Evolutionary conservation across 371 early-diverging fungal species (phyloP).

Genomic region (Parasitella parasitica): DNA sequence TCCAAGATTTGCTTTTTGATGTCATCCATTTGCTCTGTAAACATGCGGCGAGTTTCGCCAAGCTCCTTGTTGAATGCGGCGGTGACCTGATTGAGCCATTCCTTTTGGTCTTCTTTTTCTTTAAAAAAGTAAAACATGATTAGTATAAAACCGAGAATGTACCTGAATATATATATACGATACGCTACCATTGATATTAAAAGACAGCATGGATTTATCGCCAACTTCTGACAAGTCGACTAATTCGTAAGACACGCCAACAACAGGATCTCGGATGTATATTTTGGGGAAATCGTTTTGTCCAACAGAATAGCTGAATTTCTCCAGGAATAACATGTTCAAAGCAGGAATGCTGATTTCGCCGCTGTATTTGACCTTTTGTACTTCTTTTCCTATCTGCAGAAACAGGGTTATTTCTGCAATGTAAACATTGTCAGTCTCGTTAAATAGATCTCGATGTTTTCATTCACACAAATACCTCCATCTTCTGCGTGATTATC

Average conservation of each 20-base stretch:
- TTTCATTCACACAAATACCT: neutral
- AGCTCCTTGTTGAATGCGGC: slow-evolving; percentile 36
- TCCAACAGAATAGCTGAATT: slow-evolving; percentile 61
- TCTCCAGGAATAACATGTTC: slow-evolving; percentile 67
- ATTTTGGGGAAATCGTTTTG: slow-evolving; percentile 66
- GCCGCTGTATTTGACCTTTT: slow-evolving; percentile 57
- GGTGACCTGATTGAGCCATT: slow-evolving; percentile 30
- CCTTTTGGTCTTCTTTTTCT: slow-evolving; percentile 26
- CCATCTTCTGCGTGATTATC: slow-evolving; percentile 1
- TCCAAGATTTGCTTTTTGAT: slow-evolving; percentile 33
- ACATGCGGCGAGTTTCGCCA: slow-evolving; percentile 26
- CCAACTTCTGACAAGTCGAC: slow-evolving; percentile 65
- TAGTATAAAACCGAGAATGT: neutral
- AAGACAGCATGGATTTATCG: slow-evolving; percentile 60
- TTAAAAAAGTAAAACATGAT: neutral
- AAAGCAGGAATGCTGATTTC: slow-evolving; percentile 61
- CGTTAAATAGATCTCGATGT: neutral
- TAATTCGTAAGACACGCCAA: slow-evolving; percentile 67
- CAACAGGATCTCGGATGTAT: slow-evolving; percentile 65
- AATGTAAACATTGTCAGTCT: neutral
- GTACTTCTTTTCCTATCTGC: slow-evolving; percentile 61
- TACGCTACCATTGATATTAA: slow-evolving; percentile 63
- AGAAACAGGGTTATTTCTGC: slow-evolving; percentile 48
- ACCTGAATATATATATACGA: no score
- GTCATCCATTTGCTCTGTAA: slow-evolving; percentile 36